phyloP scores from a whole-genome alignment of 495 filamentous ascomycete genomes.

The Echria macrotheca region DNA sequence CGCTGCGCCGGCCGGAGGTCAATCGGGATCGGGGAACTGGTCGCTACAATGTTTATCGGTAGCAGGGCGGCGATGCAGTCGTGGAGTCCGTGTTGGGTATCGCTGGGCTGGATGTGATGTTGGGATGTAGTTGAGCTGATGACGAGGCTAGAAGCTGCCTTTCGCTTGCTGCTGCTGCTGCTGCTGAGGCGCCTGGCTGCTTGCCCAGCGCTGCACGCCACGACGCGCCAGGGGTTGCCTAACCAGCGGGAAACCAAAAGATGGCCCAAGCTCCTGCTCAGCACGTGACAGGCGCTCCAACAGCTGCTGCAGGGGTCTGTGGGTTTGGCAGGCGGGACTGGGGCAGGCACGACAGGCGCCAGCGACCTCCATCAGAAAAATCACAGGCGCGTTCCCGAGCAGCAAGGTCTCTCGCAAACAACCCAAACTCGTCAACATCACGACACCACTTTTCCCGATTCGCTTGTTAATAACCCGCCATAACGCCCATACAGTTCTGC shows the following conservation, averaged over 20 bases:
- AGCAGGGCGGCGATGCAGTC: not conserved
- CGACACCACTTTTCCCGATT: no score
- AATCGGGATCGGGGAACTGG: not conserved
- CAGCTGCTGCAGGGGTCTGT: constrained; percentile 5
- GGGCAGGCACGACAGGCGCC: not conserved
- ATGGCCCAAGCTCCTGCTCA: constrained; percentile 32
- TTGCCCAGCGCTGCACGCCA: no score
- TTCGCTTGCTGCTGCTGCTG: constrained; percentile 13
- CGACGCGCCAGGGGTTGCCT: constrained; percentile 9
- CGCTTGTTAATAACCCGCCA: no score
- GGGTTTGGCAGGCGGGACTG: constrained; percentile 7
- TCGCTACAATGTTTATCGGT: not conserved
- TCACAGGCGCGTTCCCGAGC: constrained; percentile 22
- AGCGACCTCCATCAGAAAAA: constrained; percentile 17
- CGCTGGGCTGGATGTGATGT: not conserved
- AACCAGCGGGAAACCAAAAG: not conserved
- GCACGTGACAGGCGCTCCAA: constrained; percentile 21
- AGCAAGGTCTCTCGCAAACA: not conserved
- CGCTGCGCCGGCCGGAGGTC: not conserved
- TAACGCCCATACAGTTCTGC: no score
- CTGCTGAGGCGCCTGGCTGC: not conserved
- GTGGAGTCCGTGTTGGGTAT: not conserved
- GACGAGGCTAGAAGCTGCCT: constrained; percentile 39
- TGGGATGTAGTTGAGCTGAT: constrained; percentile 25
- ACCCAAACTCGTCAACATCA: no score